phyloP scores from a whole-genome alignment of 805 yeast species.

The Zygosaccharomyces bisporus region DNA sequence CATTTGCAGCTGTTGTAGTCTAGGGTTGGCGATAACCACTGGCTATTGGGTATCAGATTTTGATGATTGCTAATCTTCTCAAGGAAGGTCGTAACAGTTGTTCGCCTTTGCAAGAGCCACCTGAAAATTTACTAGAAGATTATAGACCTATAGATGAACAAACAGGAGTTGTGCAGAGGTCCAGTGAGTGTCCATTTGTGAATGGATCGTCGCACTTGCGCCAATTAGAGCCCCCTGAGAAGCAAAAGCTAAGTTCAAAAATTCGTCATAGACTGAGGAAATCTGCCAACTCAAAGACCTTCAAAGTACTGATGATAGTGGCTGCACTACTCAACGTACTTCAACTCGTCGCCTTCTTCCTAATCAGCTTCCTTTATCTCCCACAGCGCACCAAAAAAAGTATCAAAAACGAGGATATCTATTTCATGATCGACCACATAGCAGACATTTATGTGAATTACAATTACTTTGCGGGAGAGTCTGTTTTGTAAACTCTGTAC shows the following conservation, averaged over 20 bases:
- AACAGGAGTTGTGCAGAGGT: neutral
- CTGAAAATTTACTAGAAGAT: neutral
- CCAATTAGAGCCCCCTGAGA: neutral
- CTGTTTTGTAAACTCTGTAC: neutral
- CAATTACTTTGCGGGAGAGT: constrained; percentile 6
- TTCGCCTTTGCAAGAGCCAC: neutral
- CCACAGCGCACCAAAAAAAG: constrained; percentile 4
- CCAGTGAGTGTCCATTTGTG: constrained; percentile 1
- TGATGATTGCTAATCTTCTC: neutral
- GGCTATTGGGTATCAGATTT: neutral
- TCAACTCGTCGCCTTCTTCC: constrained; percentile 11
- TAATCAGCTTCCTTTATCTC: constrained; percentile 4
- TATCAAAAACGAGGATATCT: constrained; percentile 7
- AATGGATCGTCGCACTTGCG: neutral
- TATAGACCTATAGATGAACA: neutral
- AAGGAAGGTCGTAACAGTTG: neutral
- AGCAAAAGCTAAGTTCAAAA: neutral
- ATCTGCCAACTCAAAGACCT: constrained; percentile 1
- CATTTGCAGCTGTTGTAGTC: no score
- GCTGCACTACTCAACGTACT: constrained; percentile 8
- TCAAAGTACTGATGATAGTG: constrained; percentile 4
- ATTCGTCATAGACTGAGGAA: neutral
- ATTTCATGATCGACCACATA: constrained; percentile 10
- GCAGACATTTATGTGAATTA: constrained; percentile 11
- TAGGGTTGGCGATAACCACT: neutral